Evolutionary conservation across 306 rosid genomes (phyloP).

Genomic region (Pterocarpus santalinus): DNA sequence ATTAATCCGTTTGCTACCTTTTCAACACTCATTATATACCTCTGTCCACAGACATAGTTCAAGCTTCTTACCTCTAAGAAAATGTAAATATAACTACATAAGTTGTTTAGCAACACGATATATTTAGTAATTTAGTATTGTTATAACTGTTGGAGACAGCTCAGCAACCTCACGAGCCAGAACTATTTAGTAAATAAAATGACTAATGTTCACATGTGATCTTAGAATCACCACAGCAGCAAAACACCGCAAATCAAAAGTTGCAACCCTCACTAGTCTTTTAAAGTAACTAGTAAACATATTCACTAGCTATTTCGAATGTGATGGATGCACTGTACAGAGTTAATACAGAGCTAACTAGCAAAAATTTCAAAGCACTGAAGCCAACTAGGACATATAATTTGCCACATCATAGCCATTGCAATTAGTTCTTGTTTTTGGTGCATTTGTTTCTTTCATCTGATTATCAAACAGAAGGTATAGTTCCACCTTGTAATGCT

Average conservation of each 20-base stretch:
- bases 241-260: constrained; percentile 33
- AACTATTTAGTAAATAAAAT: constrained; percentile 10
- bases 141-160: constrained; percentile 19
- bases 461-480: not conserved
- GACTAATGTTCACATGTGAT: not conserved
- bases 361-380: not conserved
- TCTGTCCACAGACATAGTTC: not conserved
- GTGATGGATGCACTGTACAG: not conserved
- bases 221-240: constrained; percentile 19
- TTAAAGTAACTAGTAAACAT: not conserved
- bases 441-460: not conserved
- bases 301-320: not conserved
- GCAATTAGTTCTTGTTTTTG: not conserved
- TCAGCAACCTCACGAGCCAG: not conserved
- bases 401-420: not conserved
- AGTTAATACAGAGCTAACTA: not conserved
- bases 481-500: constrained; percentile 1
- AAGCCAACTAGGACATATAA: not conserved
- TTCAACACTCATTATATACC: not conserved
- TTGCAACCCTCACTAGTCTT: not conserved
- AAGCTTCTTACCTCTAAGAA: constrained; percentile 28
- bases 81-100: not conserved
- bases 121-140: constrained; percentile 6
- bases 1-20: constrained; percentile 3
- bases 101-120: constrained; percentile 11